Conservation (phyloP, 352 stramenopile species). For the Lagenidium sp. region DNA sequence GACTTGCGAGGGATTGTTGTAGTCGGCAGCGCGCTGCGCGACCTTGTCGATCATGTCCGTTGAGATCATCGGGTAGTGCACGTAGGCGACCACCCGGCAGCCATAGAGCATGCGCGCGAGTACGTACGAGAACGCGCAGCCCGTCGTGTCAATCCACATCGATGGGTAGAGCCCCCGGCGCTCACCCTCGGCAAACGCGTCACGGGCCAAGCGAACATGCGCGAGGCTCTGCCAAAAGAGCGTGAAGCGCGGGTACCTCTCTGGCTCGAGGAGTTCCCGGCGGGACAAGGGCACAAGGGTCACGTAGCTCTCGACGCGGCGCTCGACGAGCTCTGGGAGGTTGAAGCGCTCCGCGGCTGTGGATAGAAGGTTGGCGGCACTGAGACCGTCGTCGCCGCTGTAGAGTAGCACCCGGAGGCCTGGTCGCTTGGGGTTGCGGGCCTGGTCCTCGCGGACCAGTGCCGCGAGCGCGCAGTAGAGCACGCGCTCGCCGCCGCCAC, state of each 20-base stretch:
- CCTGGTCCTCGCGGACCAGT: slow-evolving; percentile 46
- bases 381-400: slow-evolving; percentile 67
- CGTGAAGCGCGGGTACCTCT: slow-evolving; percentile 87
- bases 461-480: slow-evolving; percentile 94
- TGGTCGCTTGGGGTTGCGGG: slow-evolving; percentile 1
- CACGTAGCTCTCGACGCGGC: slow-evolving; percentile 37
- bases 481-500: slow-evolving; percentile 97
- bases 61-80: slow-evolving; percentile 99
- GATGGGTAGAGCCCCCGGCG: slow-evolving; percentile 51
- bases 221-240: slow-evolving; percentile 95
- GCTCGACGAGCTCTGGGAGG: slow-evolving; percentile 54
- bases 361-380: slow-evolving; percentile 53
- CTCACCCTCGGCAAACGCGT: slow-evolving; percentile 67
- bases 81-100: slow-evolving; percentile 91
- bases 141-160: slow-evolving; percentile 97
- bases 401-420: slow-evolving; percentile 50
- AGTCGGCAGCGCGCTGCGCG: slow-evolving; percentile 79
- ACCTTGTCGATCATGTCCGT: slow-evolving; percentile 97
- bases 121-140: slow-evolving; percentile 96
- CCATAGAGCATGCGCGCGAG: slow-evolving; percentile 82
- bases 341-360: slow-evolving; percentile 81
- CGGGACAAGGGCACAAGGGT: slow-evolving; percentile 70
- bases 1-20: slow-evolving; percentile 92
- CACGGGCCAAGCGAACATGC: slow-evolving; percentile 86
- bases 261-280: slow-evolving; percentile 64